Percentiles rank a stretch among this genome's conserved stretches.
Evolutionary conservation across 2,329 filamentous ascomycete species (phyloP).

Genomic region (Onygenales sp.): DNA sequence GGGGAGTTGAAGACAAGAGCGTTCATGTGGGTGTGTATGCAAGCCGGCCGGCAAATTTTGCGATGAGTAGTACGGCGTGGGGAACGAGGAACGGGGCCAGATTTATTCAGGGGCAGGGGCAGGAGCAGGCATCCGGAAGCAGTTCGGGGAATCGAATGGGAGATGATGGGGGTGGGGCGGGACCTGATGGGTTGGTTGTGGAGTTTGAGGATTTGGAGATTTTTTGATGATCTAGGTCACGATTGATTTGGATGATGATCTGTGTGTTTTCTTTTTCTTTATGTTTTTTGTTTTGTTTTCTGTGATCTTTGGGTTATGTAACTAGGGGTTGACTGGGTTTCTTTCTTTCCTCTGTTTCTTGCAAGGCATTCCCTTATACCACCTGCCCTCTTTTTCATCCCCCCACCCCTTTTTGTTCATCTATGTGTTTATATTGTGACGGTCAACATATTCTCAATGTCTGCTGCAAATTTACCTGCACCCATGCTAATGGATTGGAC

Average conservation of each 20-base stretch:
- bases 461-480: too few relatives aligned
- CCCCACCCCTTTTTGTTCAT: not conserved
- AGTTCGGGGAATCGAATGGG: not conserved
- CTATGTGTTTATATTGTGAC: too few relatives aligned
- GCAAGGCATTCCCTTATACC: not conserved
- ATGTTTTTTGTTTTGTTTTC: not conserved
- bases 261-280: not conserved
- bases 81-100: constrained; percentile 25
- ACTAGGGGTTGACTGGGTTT: not conserved
- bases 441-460: too few relatives aligned
- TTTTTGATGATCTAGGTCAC: constrained; percentile 21
- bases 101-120: constrained; percentile 16
- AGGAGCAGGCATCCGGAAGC: constrained; percentile 1
- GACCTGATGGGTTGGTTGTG: constrained; percentile 33
- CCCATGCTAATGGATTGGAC: too few relatives aligned
- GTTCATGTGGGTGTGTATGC: constrained; percentile 51
- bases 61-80: constrained; percentile 28
- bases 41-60: constrained; percentile 43
- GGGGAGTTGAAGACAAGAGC: constrained; percentile 49
- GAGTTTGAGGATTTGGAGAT: constrained; percentile 45
- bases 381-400: constrained; percentile 10
- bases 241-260: constrained; percentile 2
- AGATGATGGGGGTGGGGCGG: constrained; percentile 13
- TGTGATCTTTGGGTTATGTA: not conserved
- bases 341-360: not conserved